These are phyloP conservation scores for Aspergillus felis DNA, from an alignment of 2,329 filamentous ascomycete genomes.

Conservation along the genomic window DNA sequence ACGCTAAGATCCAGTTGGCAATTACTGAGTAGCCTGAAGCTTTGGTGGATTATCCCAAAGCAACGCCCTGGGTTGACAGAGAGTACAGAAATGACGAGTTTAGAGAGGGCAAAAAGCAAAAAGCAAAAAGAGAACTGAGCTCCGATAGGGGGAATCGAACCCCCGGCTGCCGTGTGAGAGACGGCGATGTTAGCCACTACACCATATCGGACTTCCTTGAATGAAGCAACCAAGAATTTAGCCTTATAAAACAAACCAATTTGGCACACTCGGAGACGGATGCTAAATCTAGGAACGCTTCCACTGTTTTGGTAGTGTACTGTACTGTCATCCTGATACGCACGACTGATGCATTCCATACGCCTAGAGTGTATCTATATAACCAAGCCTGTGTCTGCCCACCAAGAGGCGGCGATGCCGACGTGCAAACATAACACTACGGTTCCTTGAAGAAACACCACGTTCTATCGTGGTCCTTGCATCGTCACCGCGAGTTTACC, in stretches of 20 bases:
- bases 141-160: slow-evolving; percentile 26
- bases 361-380: no score
- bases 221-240: background rate
- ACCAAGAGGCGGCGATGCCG: background rate
- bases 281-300: no score
- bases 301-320: no score
- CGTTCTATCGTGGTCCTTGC: background rate
- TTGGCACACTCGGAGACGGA: no score
- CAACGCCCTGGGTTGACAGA: background rate
- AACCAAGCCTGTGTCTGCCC: no score
- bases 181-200: slow-evolving; percentile 20
- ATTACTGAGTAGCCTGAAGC: background rate
- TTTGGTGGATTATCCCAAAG: background rate
- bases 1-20: background rate
- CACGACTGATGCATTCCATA: no score
- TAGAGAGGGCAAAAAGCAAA: background rate
- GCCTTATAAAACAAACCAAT: no score
- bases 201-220: slow-evolving; percentile 10
- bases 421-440: background rate
- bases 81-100: background rate
- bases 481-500: background rate
- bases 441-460: background rate
- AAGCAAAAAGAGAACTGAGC: background rate
- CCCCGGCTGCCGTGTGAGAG: slow-evolving; percentile 26
- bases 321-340: background rate